Base-by-base conservation (phyloP, 495 filamentous ascomycete species). In the Neurospora hispaniola region DNA sequence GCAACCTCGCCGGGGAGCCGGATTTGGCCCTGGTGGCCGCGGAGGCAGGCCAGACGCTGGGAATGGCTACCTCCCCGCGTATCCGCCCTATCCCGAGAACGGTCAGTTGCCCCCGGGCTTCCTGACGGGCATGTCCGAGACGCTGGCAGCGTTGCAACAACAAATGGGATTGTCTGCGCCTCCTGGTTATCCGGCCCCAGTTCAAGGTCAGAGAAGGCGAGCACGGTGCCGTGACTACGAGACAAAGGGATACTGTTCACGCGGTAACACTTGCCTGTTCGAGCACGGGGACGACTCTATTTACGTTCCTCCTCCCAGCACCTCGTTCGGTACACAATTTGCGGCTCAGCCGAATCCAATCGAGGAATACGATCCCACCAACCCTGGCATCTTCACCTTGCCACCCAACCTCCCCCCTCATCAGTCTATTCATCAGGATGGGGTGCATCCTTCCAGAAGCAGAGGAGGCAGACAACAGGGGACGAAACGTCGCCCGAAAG, bases 141-240 rank as follows among this genome's bases (percentile, higher is more conserved):
- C 71, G 5, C 39, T 72, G 59, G 31, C 43, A 18, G 41, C 31
- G n/a, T 42, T 72, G 54, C 71, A 69, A n/a, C 70, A 71, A 38
- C 71, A 40, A 27, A 42, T 69, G 54, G 71, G 71, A 12, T 27
- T 72, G 54, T 14, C 54, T 66, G 27, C 54, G 54, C 12, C 54
- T 14, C 88, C 90, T 23, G 84, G 84, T 20, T 82, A 91, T 77
- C 80, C 85, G 42, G 81, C 81, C 18, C 83, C 88, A 78, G 80
- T 71, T 71, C 70, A 27, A 18, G 75, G 27, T 6, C 46, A 48
- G 18, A 80, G 78, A 72, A 83, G 80, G 78, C 83, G 84, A 72
- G 73, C 89, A 78, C 86, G 90, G 72, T 98, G 95, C 77, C 89
- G 90, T 59, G 94, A 97, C 79, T 98, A 94, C 78, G 94, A 98